Percentiles rank a stretch among this genome's conserved stretches.
phyloP scores from a whole-genome alignment of 805 yeast species.

The Kodamaea restingae region DNA sequence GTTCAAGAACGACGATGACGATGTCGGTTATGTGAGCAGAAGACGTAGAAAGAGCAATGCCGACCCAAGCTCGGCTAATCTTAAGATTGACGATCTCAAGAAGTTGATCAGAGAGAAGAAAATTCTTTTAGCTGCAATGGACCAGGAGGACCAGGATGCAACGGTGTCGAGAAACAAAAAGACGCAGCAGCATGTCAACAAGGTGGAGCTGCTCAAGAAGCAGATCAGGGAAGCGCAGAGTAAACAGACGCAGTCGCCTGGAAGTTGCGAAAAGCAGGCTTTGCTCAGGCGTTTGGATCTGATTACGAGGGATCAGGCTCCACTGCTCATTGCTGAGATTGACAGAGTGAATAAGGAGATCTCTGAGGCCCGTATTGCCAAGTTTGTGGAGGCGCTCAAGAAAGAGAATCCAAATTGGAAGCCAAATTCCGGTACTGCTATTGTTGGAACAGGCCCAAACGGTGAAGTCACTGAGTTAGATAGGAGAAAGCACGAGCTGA shows the following conservation, averaged over 20 bases:
- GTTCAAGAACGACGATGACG: conserved; percentile 71
- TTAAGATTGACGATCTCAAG: conserved; percentile 52
- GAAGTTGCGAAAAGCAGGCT: conserved; percentile 44
- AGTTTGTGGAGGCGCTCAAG: conserved; percentile 51
- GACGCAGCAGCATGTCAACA: conserved; percentile 42
- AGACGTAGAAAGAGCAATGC: conserved; percentile 39
- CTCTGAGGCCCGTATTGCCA: conserved; percentile 58
- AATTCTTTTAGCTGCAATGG: conserved; percentile 65
- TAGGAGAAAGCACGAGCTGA: conserved; percentile 71
- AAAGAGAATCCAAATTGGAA: conserved; percentile 64
- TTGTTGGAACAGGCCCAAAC: conserved; percentile 79
- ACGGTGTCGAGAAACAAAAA: conserved; percentile 28
- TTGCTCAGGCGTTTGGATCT: conserved; percentile 53
- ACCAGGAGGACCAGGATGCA: conserved; percentile 56
- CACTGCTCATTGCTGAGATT: conserved; percentile 63
- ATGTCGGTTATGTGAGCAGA: conserved; percentile 62
- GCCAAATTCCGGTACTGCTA: conserved; percentile 33
- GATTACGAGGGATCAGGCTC: conserved; percentile 65
- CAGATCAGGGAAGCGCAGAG: conserved; percentile 50
- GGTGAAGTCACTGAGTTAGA: conserved; percentile 85
- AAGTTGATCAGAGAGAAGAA: conserved; percentile 69
- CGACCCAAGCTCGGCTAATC: conserved; percentile 21
- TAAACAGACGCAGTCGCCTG: conserved; percentile 22
- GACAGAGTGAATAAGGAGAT: conserved; percentile 64
- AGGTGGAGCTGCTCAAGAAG: conserved; percentile 61